Percentiles rank a stretch among this genome's conserved stretches.
Conservation (phyloP, 768 basidiomycete species). For the Jaapia argillacea region DNA sequence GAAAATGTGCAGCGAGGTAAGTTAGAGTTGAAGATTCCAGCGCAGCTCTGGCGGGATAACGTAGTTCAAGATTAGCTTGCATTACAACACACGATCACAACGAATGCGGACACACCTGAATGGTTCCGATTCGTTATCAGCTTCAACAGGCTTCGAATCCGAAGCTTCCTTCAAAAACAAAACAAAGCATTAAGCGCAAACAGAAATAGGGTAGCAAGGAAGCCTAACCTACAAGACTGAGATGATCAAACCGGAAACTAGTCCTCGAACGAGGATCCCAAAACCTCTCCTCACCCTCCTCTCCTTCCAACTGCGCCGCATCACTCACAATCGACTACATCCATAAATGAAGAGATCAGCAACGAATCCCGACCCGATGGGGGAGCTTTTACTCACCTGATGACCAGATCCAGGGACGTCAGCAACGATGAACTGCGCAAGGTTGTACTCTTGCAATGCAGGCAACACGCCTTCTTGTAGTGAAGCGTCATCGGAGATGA, state of each 20-base stretch:
- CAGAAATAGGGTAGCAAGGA: neutral
- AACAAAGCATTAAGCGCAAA: slow-evolving; percentile 1
- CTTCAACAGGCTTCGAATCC: slow-evolving; percentile 54
- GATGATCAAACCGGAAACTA: slow-evolving; percentile 79
- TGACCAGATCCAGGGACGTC: slow-evolving; percentile 72
- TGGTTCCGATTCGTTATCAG: slow-evolving; percentile 56
- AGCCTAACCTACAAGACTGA: slow-evolving; percentile 53
- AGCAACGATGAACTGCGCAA: slow-evolving; percentile 79
- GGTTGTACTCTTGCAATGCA: slow-evolving; percentile 76
- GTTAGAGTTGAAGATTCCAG: slow-evolving; percentile 56
- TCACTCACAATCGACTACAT: slow-evolving; percentile 75
- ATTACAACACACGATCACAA: neutral
- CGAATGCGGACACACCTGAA: slow-evolving; percentile 47
- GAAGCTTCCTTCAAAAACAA: slow-evolving; percentile 59
- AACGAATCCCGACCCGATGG: neutral
- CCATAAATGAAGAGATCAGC: neutral
- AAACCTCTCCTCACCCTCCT: slow-evolving; percentile 55
- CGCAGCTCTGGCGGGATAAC: slow-evolving; percentile 43
- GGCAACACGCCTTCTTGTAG: slow-evolving; percentile 72
- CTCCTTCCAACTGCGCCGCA: slow-evolving; percentile 39
- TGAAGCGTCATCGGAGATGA: slow-evolving; percentile 80
- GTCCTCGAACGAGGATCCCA: slow-evolving; percentile 74
- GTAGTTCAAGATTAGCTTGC: slow-evolving; percentile 1
- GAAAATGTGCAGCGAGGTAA: slow-evolving; percentile 77
- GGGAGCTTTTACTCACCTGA: slow-evolving; percentile 41